Conservation (phyloP, 352 stramenopile genomes). For the Phytophthora europaea region DNA sequence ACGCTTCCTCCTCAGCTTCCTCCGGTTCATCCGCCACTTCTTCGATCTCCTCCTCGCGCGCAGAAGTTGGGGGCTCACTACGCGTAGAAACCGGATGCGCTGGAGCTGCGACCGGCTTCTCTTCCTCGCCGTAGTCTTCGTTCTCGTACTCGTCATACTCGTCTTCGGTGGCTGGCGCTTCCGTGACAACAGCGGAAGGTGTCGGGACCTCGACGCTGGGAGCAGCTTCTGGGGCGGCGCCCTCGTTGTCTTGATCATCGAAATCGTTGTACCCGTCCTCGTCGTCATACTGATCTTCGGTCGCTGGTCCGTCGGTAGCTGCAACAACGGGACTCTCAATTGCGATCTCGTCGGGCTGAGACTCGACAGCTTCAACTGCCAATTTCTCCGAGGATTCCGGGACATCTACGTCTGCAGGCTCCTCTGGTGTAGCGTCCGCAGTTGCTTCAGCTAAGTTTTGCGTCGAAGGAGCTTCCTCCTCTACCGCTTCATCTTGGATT, state of each 20-base stretch:
- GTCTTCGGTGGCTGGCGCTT: constrained; percentile 29
- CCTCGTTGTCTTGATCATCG: constrained; percentile 43
- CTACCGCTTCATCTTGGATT: neutral
- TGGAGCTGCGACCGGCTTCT: constrained; percentile 3
- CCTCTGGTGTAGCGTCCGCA: neutral
- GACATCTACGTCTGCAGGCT: neutral
- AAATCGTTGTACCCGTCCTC: constrained; percentile 64
- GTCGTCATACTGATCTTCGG: constrained; percentile 45
- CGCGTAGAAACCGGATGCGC: neutral
- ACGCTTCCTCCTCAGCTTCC: constrained; percentile 24
- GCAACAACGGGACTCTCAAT: neutral
- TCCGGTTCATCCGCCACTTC: constrained; percentile 24
- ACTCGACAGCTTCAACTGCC: constrained; percentile 1
- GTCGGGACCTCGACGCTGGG: neutral
- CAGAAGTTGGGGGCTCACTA: constrained; percentile 15
- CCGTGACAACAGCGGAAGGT: neutral
- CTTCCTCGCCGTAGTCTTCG: constrained; percentile 41
- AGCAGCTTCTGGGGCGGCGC: neutral
- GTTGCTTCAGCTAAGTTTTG: neutral
- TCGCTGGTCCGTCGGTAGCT: constrained; percentile 17
- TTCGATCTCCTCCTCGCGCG: constrained; percentile 33
- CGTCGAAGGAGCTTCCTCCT: neutral
- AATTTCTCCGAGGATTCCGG: constrained; percentile 7
- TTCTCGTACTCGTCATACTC: constrained; percentile 71
- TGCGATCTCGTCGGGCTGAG: neutral